Conservation (phyloP, 495 filamentous ascomycete genomes). For the Neurospora sp. region DNA sequence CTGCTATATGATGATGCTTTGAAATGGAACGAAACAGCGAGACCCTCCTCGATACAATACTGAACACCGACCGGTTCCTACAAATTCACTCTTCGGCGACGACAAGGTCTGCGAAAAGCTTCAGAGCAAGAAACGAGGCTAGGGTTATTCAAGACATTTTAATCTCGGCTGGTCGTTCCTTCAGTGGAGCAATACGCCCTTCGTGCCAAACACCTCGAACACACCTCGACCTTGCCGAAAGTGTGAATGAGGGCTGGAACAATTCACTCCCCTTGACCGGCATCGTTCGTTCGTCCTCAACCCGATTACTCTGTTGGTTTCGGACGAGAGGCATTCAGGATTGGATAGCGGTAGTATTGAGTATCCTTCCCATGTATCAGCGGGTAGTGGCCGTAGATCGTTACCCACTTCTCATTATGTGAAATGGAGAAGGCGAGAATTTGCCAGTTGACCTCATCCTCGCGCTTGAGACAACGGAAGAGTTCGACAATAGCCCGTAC, state of each 20-base stretch:
- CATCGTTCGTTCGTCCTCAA: slow-evolving; percentile 21
- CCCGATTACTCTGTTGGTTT: slow-evolving; percentile 31
- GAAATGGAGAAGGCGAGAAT: slow-evolving; percentile 39
- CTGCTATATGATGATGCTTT: too few relatives aligned
- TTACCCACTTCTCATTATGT: too few relatives aligned
- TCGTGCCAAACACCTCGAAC: background rate
- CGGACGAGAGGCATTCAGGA: slow-evolving; percentile 9
- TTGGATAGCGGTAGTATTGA: slow-evolving; percentile 6
- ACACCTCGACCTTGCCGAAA: slow-evolving; percentile 21
- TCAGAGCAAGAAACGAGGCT: background rate
- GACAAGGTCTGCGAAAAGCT: background rate
- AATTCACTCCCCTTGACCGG: slow-evolving; percentile 23
- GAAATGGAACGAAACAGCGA: background rate
- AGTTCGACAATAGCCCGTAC: slow-evolving; percentile 29
- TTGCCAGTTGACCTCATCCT: slow-evolving; percentile 27
- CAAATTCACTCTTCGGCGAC: background rate
- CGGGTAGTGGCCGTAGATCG: slow-evolving; percentile 30
- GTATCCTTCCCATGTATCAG: slow-evolving; percentile 3
- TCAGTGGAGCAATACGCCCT: background rate
- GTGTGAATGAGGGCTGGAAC: slow-evolving; percentile 35
- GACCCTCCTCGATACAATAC: background rate
- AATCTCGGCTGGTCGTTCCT: slow-evolving; percentile 14
- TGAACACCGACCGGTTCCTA: background rate
- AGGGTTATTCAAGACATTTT: background rate
- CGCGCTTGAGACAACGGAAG: slow-evolving; percentile 18